Conservation (phyloP, 225 moss, liverwort and hornwort genomes). For the Straminergon stramineum region DNA sequence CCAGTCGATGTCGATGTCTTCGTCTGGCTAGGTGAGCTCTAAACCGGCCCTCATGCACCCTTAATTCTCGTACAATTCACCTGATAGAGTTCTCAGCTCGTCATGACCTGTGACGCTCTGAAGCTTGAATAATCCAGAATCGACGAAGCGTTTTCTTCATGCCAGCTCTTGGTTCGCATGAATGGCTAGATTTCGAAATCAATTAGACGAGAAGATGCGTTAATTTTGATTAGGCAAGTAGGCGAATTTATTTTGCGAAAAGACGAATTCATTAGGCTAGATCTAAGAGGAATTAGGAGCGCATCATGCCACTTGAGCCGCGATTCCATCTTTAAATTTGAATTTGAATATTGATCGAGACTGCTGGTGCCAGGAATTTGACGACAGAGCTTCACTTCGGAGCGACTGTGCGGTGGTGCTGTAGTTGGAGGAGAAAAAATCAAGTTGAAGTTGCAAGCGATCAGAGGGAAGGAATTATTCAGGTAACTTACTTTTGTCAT, state of each 20-base stretch:
- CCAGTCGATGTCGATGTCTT: not conserved
- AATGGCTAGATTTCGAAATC: not conserved
- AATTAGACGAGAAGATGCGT: not conserved
- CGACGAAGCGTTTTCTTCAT: too few species aligned
- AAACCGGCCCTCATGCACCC: not conserved
- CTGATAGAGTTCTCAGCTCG: not conserved
- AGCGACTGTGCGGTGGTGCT: not conserved
- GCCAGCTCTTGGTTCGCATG: not conserved
- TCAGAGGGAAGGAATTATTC: not conserved
- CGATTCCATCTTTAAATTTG: not conserved
- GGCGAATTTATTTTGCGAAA: not conserved
- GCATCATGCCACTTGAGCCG: not conserved
- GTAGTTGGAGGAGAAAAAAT: not conserved
- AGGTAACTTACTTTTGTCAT: not conserved
- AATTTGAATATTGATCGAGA: not conserved
- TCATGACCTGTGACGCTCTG: not conserved
- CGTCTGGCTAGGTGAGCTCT: not conserved
- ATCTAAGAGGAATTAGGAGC: not conserved
- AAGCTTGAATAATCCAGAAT: not conserved
- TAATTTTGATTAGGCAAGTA: too few species aligned
- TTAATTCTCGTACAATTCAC: not conserved
- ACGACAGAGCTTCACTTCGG: not conserved
- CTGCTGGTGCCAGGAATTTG: not conserved
- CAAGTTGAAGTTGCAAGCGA: not conserved
- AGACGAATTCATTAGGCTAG: not conserved